Evolutionary conservation across 345 rosid species (phyloP).

Genomic region (Rhodamnia argentea): DNA sequence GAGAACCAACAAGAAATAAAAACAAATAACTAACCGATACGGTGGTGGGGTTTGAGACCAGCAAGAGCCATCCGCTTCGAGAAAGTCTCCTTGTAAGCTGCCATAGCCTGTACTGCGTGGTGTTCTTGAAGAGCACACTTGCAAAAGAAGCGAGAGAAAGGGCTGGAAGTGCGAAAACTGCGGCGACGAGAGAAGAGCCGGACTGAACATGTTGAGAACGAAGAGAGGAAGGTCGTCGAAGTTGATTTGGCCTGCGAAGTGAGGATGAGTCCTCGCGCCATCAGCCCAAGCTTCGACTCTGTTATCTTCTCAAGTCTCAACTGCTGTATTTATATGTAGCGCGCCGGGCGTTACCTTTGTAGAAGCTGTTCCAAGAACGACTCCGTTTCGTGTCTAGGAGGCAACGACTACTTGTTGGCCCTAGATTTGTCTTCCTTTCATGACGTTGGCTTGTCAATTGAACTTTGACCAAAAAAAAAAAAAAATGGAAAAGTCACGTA

Average conservation of each 20-base stretch:
- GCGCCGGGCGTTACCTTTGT: neutral
- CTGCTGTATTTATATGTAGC: neutral
- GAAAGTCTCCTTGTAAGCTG: conserved; percentile 43
- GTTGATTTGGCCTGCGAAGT: neutral
- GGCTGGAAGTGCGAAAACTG: neutral
- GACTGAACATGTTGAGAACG: neutral
- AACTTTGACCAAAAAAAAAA: too few relatives aligned
- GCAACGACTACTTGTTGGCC: neutral
- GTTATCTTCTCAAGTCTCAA: neutral
- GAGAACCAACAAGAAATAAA: neutral
- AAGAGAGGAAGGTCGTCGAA: conserved; percentile 2
- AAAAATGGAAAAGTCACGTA: too few relatives aligned
- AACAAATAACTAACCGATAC: conserved; percentile 38
- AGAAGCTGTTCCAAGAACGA: neutral
- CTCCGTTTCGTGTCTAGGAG: neutral
- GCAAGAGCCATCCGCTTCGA: conserved; percentile 67
- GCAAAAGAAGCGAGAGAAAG: conserved; percentile 30
- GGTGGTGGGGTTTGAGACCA: conserved; percentile 80
- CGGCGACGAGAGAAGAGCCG: neutral
- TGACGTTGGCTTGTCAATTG: neutral
- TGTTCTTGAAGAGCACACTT: conserved; percentile 13
- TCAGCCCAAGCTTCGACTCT: neutral
- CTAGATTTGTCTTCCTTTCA: neutral
- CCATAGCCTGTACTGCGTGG: conserved; percentile 9
- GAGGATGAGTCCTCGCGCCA: conserved; percentile 4